These are phyloP conservation scores for Mycena albidolilacea DNA, from an alignment of 768 basidiomycete genomes.

Conservation along the genomic window DNA sequence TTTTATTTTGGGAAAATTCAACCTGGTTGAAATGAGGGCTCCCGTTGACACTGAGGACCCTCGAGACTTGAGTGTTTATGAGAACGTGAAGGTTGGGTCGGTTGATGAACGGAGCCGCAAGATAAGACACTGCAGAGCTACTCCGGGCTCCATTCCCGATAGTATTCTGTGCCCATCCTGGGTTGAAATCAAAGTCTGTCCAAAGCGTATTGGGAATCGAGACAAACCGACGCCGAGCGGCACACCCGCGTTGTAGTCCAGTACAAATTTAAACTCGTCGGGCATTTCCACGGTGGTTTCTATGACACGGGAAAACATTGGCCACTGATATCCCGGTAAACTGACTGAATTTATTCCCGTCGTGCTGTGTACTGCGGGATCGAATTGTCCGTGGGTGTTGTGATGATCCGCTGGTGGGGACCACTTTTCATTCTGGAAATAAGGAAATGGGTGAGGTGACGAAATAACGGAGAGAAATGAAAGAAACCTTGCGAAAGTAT, in stretches of 20 bases:
- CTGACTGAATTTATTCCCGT: slow-evolving; percentile 50
- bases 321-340: slow-evolving; percentile 49
- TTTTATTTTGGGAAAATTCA: slow-evolving; percentile 39
- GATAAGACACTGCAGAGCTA: slow-evolving; percentile 51
- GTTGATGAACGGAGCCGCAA: slow-evolving; percentile 41
- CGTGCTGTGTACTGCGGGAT: slow-evolving; percentile 54
- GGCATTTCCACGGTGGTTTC: slow-evolving; percentile 47
- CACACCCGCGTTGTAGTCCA: slow-evolving; percentile 48
- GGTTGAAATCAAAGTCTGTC: background rate
- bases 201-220: background rate
- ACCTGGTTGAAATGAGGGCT: slow-evolving; percentile 36
- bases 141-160: slow-evolving; percentile 47
- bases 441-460: background rate
- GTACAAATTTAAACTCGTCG: slow-evolving; percentile 47
- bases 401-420: slow-evolving; percentile 54
- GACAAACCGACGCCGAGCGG: slow-evolving; percentile 46
- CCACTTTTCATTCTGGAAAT: slow-evolving; percentile 54
- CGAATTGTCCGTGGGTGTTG: slow-evolving; percentile 53
- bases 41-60: slow-evolving; percentile 24
- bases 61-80: slow-evolving; percentile 44
- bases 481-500: slow-evolving; percentile 49
- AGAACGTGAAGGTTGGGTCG: slow-evolving; percentile 51
- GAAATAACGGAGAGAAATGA: background rate
- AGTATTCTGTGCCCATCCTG: slow-evolving; percentile 48
- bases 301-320: slow-evolving; percentile 51